Evolutionary conservation across 495 filamentous ascomycete genomes (phyloP), one percentile per base, ranked within the genome.

Genomic region (Lophiostoma macrostomum): DNA sequence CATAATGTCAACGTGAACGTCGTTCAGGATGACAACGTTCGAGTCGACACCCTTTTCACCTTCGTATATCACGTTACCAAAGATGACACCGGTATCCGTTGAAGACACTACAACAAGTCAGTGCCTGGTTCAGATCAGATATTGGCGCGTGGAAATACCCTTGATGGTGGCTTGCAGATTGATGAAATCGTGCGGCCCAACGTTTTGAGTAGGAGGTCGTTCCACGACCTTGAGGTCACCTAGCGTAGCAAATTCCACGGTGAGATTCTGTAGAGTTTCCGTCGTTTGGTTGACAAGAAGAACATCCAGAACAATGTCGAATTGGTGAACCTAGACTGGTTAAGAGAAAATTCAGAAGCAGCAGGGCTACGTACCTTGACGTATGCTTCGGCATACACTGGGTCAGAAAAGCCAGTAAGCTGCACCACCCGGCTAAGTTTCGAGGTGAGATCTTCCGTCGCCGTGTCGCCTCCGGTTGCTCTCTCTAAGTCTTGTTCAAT

Each of bases 1-100:
- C 94, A 99, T 99, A 64, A 99, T 97, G 67, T 99, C 94, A 54
- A 96, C 93, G 68, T 97, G 94, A 27, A 99, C 85, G 68, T 99
- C 94, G 69, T 97, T 97, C 38, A 99, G 81, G 60, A 99, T 99
- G 63, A 99, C 94, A 7, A 97, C 93, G 60, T 95, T 93, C 61
- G 84, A 90, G 71, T 99, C 94, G 3, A 91, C 96, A 39, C 88
- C 93, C 71, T 89, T 91, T 3, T 91, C 81, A 29, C 93, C 93
- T 55, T 99, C 94, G 68, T 99, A 99, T 24, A 99, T 88, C 18
- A 99, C 90, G 67, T 99, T 99, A 40, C 94, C 94, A 65, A 99
- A 99, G 61, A 99, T 99, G 54, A 99, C 94, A 54, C 94, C 94
- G 1, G 94, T 97, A 69, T 99, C 94, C 7, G 94, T 99, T 22